phyloP scores from a whole-genome alignment of 306 rosid species.

The Delonix regia region DNA sequence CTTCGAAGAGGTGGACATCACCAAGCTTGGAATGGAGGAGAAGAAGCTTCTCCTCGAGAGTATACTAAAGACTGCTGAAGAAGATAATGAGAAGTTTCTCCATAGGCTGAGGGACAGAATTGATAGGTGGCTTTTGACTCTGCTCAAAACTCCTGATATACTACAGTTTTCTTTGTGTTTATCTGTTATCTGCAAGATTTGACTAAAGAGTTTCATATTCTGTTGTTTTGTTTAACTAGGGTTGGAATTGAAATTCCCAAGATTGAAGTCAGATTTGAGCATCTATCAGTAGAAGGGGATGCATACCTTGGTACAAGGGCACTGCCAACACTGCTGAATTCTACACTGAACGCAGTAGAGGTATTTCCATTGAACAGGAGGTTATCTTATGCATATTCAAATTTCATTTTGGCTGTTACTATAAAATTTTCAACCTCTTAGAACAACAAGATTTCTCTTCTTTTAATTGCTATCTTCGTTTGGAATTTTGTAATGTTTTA shows the following conservation, averaged over 20 bases:
- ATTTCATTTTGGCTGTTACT: neutral
- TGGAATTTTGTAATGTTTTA: neutral
- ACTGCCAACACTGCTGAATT: constrained; percentile 74
- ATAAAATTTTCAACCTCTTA: neutral
- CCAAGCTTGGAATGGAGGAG: constrained; percentile 50
- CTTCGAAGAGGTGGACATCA: constrained; percentile 65
- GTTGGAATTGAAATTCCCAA: constrained; percentile 76
- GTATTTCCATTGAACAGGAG: constrained; percentile 34
- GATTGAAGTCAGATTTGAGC: constrained; percentile 79
- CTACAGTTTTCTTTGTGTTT: neutral
- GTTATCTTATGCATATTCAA: neutral
- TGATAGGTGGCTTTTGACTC: constrained; percentile 25
- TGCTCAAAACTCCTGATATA: neutral
- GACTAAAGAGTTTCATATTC: neutral
- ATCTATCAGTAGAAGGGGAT: constrained; percentile 69
- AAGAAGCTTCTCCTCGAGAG: constrained; percentile 60
- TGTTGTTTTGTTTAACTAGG: constrained; percentile 37
- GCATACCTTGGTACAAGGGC: constrained; percentile 85
- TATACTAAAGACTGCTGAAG: constrained; percentile 56
- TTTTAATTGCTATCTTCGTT: neutral
- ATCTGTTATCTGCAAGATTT: constrained; percentile 7
- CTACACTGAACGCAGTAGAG: constrained; percentile 66
- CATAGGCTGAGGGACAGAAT: constrained; percentile 52
- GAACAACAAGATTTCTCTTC: neutral
- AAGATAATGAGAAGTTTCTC: constrained; percentile 77